Conservation (phyloP, 768 basidiomycete species). For the Phlegmacium glaucopus region DNA sequence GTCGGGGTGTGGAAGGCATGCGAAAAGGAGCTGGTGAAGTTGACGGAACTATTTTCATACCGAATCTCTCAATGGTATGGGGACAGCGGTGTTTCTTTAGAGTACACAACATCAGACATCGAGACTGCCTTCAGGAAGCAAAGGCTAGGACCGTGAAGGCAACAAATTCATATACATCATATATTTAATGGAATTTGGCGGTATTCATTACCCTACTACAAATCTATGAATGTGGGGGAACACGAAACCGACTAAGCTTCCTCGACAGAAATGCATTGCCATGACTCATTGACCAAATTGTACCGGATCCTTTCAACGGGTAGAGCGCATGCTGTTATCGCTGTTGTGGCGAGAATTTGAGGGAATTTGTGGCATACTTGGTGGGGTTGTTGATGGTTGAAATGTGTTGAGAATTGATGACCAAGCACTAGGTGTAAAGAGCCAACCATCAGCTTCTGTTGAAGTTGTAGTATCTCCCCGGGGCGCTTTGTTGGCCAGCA, state of each 20-base stretch:
- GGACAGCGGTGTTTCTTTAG: conserved; percentile 67
- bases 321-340: background rate
- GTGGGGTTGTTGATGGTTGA: background rate
- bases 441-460: conserved; percentile 6
- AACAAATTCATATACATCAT: background rate
- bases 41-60: conserved; percentile 66
- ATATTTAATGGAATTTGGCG: conserved; percentile 5
- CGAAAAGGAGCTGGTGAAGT: conserved; percentile 75
- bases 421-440: too few relatives aligned
- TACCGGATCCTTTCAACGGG: background rate
- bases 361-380: background rate
- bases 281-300: background rate
- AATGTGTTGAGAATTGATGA: background rate
- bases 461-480: conserved; percentile 20
- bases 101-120: conserved; percentile 73
- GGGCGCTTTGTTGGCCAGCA: conserved; percentile 38
- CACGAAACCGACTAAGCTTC: conserved; percentile 34
- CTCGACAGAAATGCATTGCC: background rate
- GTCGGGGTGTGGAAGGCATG: conserved; percentile 89
- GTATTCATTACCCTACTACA: conserved; percentile 4
- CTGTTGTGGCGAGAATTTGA: conserved; percentile 7
- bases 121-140: conserved; percentile 77
- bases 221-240: conserved; percentile 29
- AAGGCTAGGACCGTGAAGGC: conserved; percentile 17
- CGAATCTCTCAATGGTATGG: conserved; percentile 78